These are phyloP conservation scores for Penicillium olsonii DNA, from an alignment of 2,329 filamentous ascomycete genomes.

Conservation along the genomic window DNA sequence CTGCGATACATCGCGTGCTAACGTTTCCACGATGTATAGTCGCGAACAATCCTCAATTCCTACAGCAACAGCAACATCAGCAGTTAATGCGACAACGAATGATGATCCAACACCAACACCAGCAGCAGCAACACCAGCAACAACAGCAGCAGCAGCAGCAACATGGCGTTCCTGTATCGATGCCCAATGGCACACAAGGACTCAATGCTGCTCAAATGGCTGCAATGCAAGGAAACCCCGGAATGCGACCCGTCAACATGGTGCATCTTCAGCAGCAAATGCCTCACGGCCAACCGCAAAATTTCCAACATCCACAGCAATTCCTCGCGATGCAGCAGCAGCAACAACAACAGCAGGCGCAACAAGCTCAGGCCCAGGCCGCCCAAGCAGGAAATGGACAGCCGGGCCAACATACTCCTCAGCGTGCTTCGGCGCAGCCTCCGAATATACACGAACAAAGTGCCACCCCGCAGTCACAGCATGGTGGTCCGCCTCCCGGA, in stretches of 20 bases:
- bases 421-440: constrained; percentile 43
- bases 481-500: constrained; percentile 39
- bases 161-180: constrained; percentile 40
- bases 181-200: constrained; percentile 45
- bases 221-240: constrained; percentile 45
- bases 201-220: constrained; percentile 46
- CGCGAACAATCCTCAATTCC: constrained; percentile 47
- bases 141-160: constrained; percentile 38
- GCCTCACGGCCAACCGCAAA: constrained; percentile 43
- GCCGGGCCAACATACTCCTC: constrained; percentile 37
- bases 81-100: constrained; percentile 29
- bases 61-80: constrained; percentile 44
- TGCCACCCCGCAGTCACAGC: constrained; percentile 48
- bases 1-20: constrained; percentile 10
- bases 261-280: constrained; percentile 46
- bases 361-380: constrained; percentile 28
- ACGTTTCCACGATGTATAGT: constrained; percentile 26
- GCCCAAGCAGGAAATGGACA: constrained; percentile 25
- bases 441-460: constrained; percentile 47
- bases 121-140: constrained; percentile 33
- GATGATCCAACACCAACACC: constrained; percentile 31
- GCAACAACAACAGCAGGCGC: constrained; percentile 40
- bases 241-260: constrained; percentile 41
- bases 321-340: constrained; percentile 41
- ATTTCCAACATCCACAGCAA: constrained; percentile 48